phyloP scores from a whole-genome alignment of 495 filamentous ascomycete species.

The Platismatia glauca region DNA sequence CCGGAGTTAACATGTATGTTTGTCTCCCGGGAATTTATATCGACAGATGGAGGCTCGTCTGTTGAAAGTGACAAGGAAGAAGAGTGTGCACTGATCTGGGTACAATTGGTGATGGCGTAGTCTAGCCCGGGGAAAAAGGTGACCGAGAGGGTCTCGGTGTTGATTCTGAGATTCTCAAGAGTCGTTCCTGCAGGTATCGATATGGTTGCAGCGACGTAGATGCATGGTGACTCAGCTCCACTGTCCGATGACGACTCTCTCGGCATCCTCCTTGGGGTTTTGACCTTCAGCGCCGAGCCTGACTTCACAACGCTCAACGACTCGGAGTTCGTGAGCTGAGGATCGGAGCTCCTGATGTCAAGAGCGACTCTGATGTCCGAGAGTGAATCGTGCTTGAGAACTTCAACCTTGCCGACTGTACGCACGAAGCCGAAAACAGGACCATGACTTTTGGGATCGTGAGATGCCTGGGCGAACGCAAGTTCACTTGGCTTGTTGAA shows the following conservation, averaged over 20 bases:
- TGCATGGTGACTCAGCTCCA: background rate
- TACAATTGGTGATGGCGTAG: constrained; percentile 6
- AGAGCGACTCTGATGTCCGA: constrained; percentile 3
- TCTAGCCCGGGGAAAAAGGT: constrained; percentile 10
- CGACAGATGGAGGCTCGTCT: constrained; percentile 7
- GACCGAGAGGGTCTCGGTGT: constrained; percentile 19
- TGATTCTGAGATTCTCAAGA: constrained; percentile 33
- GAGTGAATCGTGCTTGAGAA: background rate
- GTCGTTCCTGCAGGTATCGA: constrained; percentile 25
- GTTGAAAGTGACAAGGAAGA: constrained; percentile 1
- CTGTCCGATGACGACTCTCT: background rate
- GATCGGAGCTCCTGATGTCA: constrained; percentile 9
- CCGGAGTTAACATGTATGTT: constrained; percentile 8
- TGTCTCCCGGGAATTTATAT: constrained; percentile 1
- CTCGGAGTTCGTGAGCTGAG: constrained; percentile 7
- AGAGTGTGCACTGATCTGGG: constrained; percentile 9
- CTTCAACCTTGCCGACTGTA: constrained; percentile 5
- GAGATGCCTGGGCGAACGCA: constrained; percentile 10
- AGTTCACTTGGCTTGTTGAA: constrained; percentile 5
- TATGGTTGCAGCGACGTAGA: constrained; percentile 11
- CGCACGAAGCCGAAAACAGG: background rate
- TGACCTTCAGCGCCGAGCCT: constrained; percentile 5
- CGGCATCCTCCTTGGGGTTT: constrained; percentile 5
- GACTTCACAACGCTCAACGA: constrained; percentile 10
- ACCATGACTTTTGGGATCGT: background rate